Evolutionary conservation across 1,284 basidiomycete species (phyloP), one percentile per base, ranked within the genome.

Genomic region (Sphaerobolus stellatus): DNA sequence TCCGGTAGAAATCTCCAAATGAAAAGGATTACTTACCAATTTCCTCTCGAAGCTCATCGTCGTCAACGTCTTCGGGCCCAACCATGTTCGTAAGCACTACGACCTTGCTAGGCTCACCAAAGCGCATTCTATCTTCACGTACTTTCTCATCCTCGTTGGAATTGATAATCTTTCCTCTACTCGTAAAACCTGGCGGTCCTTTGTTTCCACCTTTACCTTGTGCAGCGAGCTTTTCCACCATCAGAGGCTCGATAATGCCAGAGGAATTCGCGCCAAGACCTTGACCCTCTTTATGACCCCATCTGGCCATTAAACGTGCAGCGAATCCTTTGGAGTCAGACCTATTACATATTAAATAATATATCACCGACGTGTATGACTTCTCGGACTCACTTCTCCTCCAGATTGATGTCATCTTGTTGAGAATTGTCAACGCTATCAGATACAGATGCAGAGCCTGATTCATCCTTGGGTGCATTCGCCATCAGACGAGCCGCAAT

Each of bases 261-360:
- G 81, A 80, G 2, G 86, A 90, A 58, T 88, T 84, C 0, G 81
- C 86, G 46, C 94, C 94, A 2, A 97, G 79, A 11, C 92, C 94
- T 71, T 94, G 86, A 1, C 94, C 94, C 65, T 94, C 89, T 65
- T 90, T 90, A 70, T 97, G 93, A 0, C 94, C 94, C 90, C 90
- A 96, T 72, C 93, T 95, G 5, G 90, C 87, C 92, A 94, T 93
- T 57, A 91, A 68, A 25, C 88, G 83, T 13, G 84, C 83, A 18
- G 89, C 90, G 63, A 93, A 92, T 7, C 80, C 81, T 52, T 83
- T 82, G 1, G 84, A 81, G 58, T 88, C 82, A 44, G 80, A 74
- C 59, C 87, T 86, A 57, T 18, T 54, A 16, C 20, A n/a, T 30
- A 55, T 43, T 27, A n/a, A 38, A n/a, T 25, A 33, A 20, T 16